Evolutionary conservation across 2,329 filamentous ascomycete species (phyloP), one percentile per base, ranked within the genome.

Genomic region (Chaetoscypha palmicola): DNA sequence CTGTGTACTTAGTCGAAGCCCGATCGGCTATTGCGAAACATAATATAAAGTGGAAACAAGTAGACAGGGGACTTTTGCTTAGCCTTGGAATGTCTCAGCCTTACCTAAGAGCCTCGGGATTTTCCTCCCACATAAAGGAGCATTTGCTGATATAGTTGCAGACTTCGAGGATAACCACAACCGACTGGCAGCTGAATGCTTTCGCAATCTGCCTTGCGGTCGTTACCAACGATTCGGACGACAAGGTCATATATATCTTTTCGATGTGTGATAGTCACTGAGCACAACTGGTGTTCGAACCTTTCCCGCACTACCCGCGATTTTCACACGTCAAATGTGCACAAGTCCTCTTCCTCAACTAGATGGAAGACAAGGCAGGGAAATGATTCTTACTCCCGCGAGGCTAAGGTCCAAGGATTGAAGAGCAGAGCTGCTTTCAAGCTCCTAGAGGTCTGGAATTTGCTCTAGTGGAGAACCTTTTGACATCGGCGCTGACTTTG

Each of bases 351-450:
- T 1, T 89, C 86, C 2, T 87, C 82, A 1, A 85, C 77, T 39
- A 72, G 80, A 64, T 98, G 92, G 92, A 87, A 88, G 63, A 73
- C 75, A 41, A 82, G 92, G 16, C 90, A 96, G 60, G 70, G 70
- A 30, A 74, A 66, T 31, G 92, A 98, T 66, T 66, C 66, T 14
- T 94, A 80, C 62, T 77, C 83, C 0, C 77, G 77, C 44, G 78
- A 85, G 56, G 90, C 92, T 35, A 84, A 80, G 58, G 79, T 94
- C 2, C 75, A 85, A 53, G 83, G 83, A 0, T 68, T 96, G 46
- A 96, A 91, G 66, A 94, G 88, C 57, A 79, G 92, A 50, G 92
- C 92, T 20, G 92, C 90, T 0, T 96, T 92, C 65, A 98, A 98
- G 65, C 70, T 98, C 8, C 66, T 96, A 14, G 86, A 96, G 72